Conservation (phyloP, 106 monocot species). For the Allium fistulosum region DNA sequence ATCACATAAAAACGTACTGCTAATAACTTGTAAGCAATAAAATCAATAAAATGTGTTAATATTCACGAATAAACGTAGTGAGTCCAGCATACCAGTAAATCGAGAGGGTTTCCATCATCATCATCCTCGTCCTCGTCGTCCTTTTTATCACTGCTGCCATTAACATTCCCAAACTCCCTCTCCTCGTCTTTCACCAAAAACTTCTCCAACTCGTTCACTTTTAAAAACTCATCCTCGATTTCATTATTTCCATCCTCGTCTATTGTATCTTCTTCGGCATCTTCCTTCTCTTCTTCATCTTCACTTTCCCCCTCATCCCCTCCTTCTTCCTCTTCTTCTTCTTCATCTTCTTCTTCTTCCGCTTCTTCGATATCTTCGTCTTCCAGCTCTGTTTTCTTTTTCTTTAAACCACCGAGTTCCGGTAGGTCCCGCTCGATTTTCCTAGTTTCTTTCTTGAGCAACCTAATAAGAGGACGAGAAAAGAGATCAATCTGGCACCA, state of each 20-base stretch:
- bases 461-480: slow-evolving; percentile 32
- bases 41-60: no score
- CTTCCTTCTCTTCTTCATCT: slow-evolving; percentile 19
- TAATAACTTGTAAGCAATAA: no score
- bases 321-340: slow-evolving; percentile 17
- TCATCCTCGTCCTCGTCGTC: slow-evolving; percentile 5
- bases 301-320: slow-evolving; percentile 18
- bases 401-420: neutral
- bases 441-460: slow-evolving; percentile 25
- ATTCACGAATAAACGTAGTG: no score
- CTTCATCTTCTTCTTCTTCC: slow-evolving; percentile 9
- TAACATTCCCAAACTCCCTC: slow-evolving; percentile 33
- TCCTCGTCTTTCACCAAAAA: slow-evolving; percentile 55
- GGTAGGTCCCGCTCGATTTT: slow-evolving; percentile 22
- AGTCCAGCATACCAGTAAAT: no score
- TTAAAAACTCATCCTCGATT: slow-evolving; percentile 42
- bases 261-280: slow-evolving; percentile 1
- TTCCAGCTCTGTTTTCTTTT: slow-evolving; percentile 6
- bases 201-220: slow-evolving; percentile 54
- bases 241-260: slow-evolving; percentile 12
- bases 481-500: slow-evolving; percentile 83
- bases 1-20: no score
- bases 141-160: slow-evolving; percentile 7
- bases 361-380: slow-evolving; percentile 16
- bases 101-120: slow-evolving; percentile 3